These are phyloP conservation scores for Punctularia strigosozonata DNA, from an alignment of 768 basidiomycete genomes.

Conservation along the genomic window DNA sequence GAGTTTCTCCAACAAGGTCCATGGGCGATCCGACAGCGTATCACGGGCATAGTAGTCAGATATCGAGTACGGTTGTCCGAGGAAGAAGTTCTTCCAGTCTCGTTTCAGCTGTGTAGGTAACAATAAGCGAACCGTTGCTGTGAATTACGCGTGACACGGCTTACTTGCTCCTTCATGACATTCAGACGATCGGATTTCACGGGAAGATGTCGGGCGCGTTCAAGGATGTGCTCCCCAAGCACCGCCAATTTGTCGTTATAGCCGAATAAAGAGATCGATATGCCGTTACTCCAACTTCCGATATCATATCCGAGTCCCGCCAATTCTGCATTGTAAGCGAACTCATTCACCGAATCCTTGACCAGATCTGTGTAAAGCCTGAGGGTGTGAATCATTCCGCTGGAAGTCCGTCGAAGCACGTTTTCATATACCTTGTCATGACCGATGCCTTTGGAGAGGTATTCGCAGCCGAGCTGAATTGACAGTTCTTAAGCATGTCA, in stretches of 20 bases:
- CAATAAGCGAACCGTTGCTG: too few relatives aligned
- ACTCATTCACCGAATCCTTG: slow-evolving; percentile 82
- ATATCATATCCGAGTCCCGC: slow-evolving; percentile 78
- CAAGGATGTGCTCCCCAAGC: slow-evolving; percentile 60
- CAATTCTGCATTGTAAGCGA: slow-evolving; percentile 84
- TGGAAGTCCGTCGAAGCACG: background rate
- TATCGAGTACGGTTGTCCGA: slow-evolving; percentile 72
- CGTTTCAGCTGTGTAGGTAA: slow-evolving; percentile 60
- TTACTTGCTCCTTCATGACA: slow-evolving; percentile 78
- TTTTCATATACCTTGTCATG: slow-evolving; percentile 48
- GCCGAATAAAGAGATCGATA: slow-evolving; percentile 61
- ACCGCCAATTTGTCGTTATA: slow-evolving; percentile 88
- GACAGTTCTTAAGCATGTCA: slow-evolving; percentile 2
- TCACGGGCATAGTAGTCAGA: slow-evolving; percentile 70
- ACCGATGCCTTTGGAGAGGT: slow-evolving; percentile 58
- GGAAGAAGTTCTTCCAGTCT: slow-evolving; percentile 78
- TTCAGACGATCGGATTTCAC: slow-evolving; percentile 63
- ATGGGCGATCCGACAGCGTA: slow-evolving; percentile 57
- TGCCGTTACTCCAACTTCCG: slow-evolving; percentile 46
- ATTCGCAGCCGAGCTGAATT: slow-evolving; percentile 42
- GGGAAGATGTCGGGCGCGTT: slow-evolving; percentile 50
- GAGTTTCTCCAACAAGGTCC: slow-evolving; percentile 70
- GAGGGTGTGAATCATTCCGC: slow-evolving; percentile 1
- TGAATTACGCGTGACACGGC: too few relatives aligned
- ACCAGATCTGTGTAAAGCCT: slow-evolving; percentile 81